Evolutionary conservation across 495 filamentous ascomycete genomes (phyloP).

Genomic region (Tuber borchii): DNA sequence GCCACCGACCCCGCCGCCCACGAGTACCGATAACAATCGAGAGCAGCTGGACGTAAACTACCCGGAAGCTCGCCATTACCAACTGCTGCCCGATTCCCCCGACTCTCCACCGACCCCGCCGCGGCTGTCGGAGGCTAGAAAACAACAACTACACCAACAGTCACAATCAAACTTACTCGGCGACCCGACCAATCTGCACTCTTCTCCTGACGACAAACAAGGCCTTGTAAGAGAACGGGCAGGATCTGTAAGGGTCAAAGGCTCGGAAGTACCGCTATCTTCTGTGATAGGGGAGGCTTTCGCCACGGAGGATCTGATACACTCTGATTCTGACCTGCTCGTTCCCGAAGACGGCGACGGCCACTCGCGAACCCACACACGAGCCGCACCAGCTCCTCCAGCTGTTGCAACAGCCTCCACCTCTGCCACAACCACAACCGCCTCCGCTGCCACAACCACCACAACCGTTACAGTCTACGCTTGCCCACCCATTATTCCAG

Average conservation of each 20-base stretch:
- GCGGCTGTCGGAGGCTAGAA: conserved; percentile 13
- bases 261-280: not conserved
- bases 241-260: not conserved
- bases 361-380: not conserved
- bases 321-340: conserved; percentile 1
- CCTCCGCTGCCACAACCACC: not conserved
- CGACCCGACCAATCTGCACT: not conserved
- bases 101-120: conserved; percentile 16
- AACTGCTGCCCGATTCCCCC: conserved; percentile 30
- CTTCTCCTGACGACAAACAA: not conserved
- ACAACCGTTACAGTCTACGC: conserved; percentile 4
- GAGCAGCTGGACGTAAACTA: conserved; percentile 28
- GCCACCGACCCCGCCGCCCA: conserved; percentile 39
- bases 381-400: not conserved
- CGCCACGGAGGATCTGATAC: not conserved
- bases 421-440: not conserved
- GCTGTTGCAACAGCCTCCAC: conserved; percentile 7
- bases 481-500: not conserved
- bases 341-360: not conserved
- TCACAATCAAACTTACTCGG: not conserved
- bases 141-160: not conserved
- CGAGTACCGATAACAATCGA: conserved; percentile 26
- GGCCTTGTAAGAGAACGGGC: not conserved
- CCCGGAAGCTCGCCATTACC: conserved; percentile 30
- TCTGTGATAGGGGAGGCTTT: not conserved